Percentiles rank a stretch among this genome's conserved stretches.
phyloP scores from a whole-genome alignment of 371 early-diverging fungal species.

The Capniomyces stellatus region DNA sequence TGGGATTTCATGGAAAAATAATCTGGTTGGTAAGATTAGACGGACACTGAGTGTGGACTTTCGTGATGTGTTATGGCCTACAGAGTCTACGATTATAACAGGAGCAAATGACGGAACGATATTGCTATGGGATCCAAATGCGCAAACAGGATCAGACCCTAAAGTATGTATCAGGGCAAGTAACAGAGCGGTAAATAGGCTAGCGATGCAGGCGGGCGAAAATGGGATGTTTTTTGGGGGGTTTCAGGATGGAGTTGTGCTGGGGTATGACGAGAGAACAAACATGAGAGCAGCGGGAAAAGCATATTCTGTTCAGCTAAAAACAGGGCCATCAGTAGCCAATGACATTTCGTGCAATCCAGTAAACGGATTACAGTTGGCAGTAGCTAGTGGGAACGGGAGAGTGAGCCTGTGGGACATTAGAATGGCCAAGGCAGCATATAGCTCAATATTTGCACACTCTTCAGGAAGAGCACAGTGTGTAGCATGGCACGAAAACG shows the following conservation, averaged over 20 bases:
- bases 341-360: constrained; percentile 25
- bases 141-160: neutral
- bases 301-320: constrained; percentile 8
- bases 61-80: constrained; percentile 22
- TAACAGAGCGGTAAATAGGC: constrained; percentile 16
- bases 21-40: neutral
- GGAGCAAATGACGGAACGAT: constrained; percentile 20
- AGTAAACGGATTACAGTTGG: constrained; percentile 11
- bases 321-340: constrained; percentile 3
- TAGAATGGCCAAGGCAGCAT: constrained; percentile 4
- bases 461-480: constrained; percentile 7
- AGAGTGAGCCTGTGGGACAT: constrained; percentile 14
- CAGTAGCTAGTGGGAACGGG: constrained; percentile 17
- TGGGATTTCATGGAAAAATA: neutral
- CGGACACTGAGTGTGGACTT: constrained; percentile 9
- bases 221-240: constrained; percentile 15
- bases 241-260: constrained; percentile 13
- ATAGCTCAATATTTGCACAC: constrained; percentile 11
- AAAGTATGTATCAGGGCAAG: constrained; percentile 3
- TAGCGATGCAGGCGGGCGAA: constrained; percentile 18
- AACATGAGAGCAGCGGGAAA: constrained; percentile 3
- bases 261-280: constrained; percentile 16
- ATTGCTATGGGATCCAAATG: constrained; percentile 19
- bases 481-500: constrained; percentile 20
- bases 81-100: constrained; percentile 14